These are phyloP conservation scores for Bryum argenteum DNA, from an alignment of 225 moss, liverwort and hornwort genomes.

Conservation along the genomic window DNA sequence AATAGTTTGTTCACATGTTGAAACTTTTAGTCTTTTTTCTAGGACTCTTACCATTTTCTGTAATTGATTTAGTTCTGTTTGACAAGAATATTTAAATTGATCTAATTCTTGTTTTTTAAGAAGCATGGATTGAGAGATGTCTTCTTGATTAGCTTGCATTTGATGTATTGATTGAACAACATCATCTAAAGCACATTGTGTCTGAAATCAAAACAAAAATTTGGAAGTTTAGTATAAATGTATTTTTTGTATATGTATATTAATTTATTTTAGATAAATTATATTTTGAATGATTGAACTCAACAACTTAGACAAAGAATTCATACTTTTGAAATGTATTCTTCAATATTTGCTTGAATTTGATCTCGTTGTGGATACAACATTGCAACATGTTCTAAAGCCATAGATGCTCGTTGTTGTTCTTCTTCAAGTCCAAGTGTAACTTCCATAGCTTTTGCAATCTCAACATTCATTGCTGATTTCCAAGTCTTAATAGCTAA, in stretches of 20 bases:
- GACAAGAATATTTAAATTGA: constrained; percentile 37
- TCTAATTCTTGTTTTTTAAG: constrained; percentile 44
- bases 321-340: constrained; percentile 36
- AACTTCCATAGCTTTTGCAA: constrained; percentile 66
- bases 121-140: constrained; percentile 38
- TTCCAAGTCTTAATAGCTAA: constrained; percentile 62
- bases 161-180: constrained; percentile 49
- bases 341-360: constrained; percentile 30
- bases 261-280: background rate
- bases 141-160: constrained; percentile 46
- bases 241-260: background rate
- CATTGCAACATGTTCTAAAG: constrained; percentile 34
- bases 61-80: constrained; percentile 40
- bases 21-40: constrained; percentile 31
- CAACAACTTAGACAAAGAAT: background rate
- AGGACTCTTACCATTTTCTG: constrained; percentile 22
- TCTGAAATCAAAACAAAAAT: constrained; percentile 21
- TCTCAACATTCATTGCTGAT: constrained; percentile 62
- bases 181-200: constrained; percentile 39
- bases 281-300: background rate
- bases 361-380: constrained; percentile 13
- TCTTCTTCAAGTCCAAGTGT: constrained; percentile 59
- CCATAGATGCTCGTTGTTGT: constrained; percentile 32
- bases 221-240: background rate
- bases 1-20: background rate